Base-by-base conservation (phyloP, 2,329 filamentous ascomycete species). In the Fusarium dlaminii region DNA sequence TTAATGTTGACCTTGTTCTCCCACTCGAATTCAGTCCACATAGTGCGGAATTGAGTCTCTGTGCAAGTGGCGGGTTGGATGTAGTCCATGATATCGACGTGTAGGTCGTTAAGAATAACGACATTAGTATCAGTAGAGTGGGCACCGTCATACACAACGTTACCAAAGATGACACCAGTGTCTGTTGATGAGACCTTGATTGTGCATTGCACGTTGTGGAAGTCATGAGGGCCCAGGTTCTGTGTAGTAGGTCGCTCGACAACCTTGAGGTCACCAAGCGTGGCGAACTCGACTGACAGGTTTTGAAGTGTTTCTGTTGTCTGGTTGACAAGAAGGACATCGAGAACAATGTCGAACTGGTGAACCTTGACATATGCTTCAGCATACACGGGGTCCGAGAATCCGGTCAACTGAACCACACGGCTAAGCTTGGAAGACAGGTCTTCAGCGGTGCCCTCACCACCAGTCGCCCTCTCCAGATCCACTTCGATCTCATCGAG, bases 1-100 rank as follows among this genome's bases (percentile, higher is more conserved):
- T 98, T 98, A 86, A 99, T 98, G 86, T 99, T 99, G 83, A 99
- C 96, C 90, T 99, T 99, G 87, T 99, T 99, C 88, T 99, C 96
- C 96, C 96, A 99, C 82, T 99, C 96, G 77, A 99, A 99, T 82
- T 99, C 96, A 42, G 96, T 99, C 96, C 96, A 99, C 96, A 99
- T 99, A n/a, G 94, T 97, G 68, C 96, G 91, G 91, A 99, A 99
- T 80, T 98, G 95, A 17, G 96, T 98, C 87, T 99, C 96, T 9
- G 94, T 96, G 87, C 96, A 99, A 22, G 95, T 92, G 12, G 96
- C 96, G 4, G 96, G 96, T 82, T 98, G 96, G 79, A 99, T 99
- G 86, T 99, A 99, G 85, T 99, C 96, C 96, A 99, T 99, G 75
- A 99, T 98, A 81, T 99, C 96, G 65, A 98, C 96, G 80, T 99